These are phyloP conservation scores for Puccinia hordei DNA, from an alignment of 1,284 basidiomycete species.

Conservation along the genomic window DNA sequence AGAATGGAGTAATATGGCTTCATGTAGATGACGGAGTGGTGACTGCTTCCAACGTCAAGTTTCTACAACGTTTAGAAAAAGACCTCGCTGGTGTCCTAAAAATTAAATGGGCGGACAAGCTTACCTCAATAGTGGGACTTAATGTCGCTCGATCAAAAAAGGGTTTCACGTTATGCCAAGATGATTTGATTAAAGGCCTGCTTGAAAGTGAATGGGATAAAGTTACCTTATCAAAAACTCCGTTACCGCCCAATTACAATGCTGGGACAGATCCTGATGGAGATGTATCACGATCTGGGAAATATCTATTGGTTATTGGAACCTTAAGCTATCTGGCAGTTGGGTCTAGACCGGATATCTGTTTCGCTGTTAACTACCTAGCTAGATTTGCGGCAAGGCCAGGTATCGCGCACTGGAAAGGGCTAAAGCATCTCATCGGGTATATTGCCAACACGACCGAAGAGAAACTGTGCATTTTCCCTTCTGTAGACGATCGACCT, in stretches of 20 bases:
- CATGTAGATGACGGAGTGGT: conserved; percentile 35
- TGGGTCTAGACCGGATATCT: too few species aligned
- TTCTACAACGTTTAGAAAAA: neutral
- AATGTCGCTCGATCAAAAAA: neutral
- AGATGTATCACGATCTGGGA: too few species aligned
- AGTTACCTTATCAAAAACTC: neutral
- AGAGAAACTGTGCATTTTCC: neutral
- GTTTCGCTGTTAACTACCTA: too few species aligned
- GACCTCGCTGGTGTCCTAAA: neutral
- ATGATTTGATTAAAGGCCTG: neutral
- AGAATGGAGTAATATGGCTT: conserved; percentile 1
- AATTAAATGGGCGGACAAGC: neutral
- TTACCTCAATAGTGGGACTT: neutral
- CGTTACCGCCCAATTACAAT: neutral
- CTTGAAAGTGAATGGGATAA: neutral
- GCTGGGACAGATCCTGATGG: neutral
- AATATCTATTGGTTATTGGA: too few species aligned
- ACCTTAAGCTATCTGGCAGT: too few species aligned
- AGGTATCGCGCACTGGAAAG: neutral
- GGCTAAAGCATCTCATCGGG: neutral
- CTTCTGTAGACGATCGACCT: neutral
- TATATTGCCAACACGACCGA: neutral
- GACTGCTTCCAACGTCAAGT: neutral
- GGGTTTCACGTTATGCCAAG: conserved; percentile 1
- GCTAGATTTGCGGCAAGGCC: neutral